These are phyloP conservation scores for Citrullus amarus DNA, from an alignment of 306 rosid genomes.

Conservation along the genomic window DNA sequence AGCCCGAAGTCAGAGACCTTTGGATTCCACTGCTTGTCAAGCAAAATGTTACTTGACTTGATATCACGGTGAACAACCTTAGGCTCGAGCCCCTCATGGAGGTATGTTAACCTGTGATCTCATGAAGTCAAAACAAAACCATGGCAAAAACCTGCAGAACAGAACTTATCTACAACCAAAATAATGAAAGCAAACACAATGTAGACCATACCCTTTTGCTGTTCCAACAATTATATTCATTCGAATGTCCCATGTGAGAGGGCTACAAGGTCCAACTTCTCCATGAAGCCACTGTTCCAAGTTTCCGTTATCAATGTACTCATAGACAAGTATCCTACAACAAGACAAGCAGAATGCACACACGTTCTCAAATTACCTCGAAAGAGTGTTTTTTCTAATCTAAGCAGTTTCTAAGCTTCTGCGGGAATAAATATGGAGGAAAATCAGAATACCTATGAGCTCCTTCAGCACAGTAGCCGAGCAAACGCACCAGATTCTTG, in stretches of 20 bases:
- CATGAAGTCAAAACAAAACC: background rate
- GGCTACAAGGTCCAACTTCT: slow-evolving; percentile 41
- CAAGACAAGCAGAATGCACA: slow-evolving; percentile 1
- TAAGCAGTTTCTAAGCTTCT: background rate
- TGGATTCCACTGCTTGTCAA: slow-evolving; percentile 51
- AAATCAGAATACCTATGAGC: slow-evolving; percentile 34
- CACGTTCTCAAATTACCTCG: background rate
- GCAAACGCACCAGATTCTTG: slow-evolving; percentile 52
- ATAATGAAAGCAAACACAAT: background rate
- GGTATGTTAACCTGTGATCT: slow-evolving; percentile 31
- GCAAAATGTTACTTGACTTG: slow-evolving; percentile 52
- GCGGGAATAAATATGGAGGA: background rate
- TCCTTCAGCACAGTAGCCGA: slow-evolving; percentile 60
- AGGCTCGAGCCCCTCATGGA: slow-evolving; percentile 60
- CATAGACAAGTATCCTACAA: slow-evolving; percentile 52
- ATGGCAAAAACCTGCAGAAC: background rate
- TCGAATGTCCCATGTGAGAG: slow-evolving; percentile 48
- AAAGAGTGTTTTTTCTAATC: background rate
- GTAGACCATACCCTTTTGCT: slow-evolving; percentile 39
- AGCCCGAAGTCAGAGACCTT: slow-evolving; percentile 57
- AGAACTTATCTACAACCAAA: background rate
- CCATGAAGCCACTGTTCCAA: slow-evolving; percentile 60
- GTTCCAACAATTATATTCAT: slow-evolving; percentile 47
- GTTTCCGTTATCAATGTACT: slow-evolving; percentile 51
- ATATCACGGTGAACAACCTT: slow-evolving; percentile 61